A percentile compares a stretch with the other conserved stretches of the same genome.
Evolutionary conservation across 371 early-diverging fungal species (phyloP).

Genomic region (Mortierella polycephala): DNA sequence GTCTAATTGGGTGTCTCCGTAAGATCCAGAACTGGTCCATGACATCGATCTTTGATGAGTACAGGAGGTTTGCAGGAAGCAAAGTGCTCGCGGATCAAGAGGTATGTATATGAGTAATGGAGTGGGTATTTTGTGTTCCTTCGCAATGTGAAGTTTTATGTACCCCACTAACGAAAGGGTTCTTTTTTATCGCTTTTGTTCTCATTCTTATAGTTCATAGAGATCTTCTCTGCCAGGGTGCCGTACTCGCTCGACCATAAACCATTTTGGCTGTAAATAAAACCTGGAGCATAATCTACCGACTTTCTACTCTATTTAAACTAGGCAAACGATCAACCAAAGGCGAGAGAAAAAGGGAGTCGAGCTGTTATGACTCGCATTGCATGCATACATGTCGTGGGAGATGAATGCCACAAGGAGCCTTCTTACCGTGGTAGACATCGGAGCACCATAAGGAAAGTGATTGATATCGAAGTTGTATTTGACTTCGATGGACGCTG

Average conservation of each 20-base stretch:
- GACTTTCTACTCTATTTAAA: no score
- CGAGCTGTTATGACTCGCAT: no score
- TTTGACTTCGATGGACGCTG: no score
- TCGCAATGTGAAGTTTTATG: neutral
- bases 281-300: neutral
- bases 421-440: no score
- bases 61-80: conserved; percentile 90
- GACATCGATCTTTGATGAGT: conserved; percentile 97
- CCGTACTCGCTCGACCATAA: conserved; percentile 62
- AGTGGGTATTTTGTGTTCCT: neutral
- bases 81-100: conserved; percentile 95
- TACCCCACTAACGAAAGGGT: neutral
- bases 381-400: no score
- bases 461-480: no score
- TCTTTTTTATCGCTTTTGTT: neutral
- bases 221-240: conserved; percentile 71
- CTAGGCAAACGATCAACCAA: no score
- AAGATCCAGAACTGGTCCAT: conserved; percentile 95
- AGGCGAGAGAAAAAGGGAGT: no score
- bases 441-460: no score
- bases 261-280: conserved; percentile 63
- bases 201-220: conserved; percentile 69
- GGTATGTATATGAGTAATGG: conserved; percentile 58
- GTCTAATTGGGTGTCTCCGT: conserved; percentile 92
- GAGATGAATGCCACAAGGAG: no score